Evolutionary conservation across 768 basidiomycete genomes (phyloP).

Genomic region (Mycena capillaripes): DNA sequence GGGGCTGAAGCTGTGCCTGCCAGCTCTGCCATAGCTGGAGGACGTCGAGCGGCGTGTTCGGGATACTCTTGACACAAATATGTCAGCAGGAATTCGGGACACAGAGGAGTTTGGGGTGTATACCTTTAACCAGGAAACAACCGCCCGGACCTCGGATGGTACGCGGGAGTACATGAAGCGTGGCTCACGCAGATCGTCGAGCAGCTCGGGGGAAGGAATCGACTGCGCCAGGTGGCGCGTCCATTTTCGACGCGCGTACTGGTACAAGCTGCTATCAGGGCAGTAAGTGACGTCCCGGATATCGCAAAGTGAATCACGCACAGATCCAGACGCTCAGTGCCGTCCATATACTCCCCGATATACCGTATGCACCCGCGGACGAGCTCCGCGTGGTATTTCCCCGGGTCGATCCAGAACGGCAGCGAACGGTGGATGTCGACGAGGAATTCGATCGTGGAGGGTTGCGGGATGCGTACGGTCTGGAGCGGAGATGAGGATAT

Average conservation of each 20-base stretch:
- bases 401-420: constrained; percentile 26
- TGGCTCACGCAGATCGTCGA: constrained; percentile 22
- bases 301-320: constrained; percentile 5
- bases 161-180: constrained; percentile 33
- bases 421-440: constrained; percentile 22
- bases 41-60: constrained; percentile 1
- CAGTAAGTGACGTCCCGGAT: not conserved
- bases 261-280: constrained; percentile 15
- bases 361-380: constrained; percentile 32
- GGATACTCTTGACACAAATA: not conserved
- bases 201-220: constrained; percentile 6
- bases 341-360: constrained; percentile 23
- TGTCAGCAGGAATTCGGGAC: not conserved
- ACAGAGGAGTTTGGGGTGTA: too few species aligned
- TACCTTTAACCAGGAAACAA: constrained; percentile 33
- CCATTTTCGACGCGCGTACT: constrained; percentile 31
- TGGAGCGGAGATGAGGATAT: not conserved
- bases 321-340: constrained; percentile 25
- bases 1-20: not conserved
- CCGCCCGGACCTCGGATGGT: constrained; percentile 18
- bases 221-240: constrained; percentile 20
- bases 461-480: constrained; percentile 20
- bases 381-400: constrained; percentile 25
- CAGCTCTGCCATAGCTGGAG: constrained; percentile 23
- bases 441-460: constrained; percentile 28